Base-by-base conservation (phyloP, 2,329 filamentous ascomycete species). In the Colletotrichum somersetense region DNA sequence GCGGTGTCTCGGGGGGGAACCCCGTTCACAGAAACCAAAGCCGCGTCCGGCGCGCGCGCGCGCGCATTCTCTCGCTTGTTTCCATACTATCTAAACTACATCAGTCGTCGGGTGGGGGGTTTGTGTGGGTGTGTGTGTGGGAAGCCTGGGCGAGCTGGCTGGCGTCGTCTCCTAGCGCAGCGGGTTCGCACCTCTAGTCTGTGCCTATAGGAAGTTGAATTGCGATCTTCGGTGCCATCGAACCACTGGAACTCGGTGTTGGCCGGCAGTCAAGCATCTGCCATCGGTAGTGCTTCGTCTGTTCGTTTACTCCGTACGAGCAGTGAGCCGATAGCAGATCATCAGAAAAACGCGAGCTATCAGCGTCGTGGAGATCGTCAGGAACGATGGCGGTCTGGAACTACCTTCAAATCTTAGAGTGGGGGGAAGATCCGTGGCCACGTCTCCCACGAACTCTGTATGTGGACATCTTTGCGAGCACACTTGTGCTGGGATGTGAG, bases 171-270 rank as follows among this genome's bases (percentile, higher is more conserved):
- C 10, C 11, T 62, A 35, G 59, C 35, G 48, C 14, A 40, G 33
- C 59, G 50, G 59, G 59, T 23, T 40, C 44, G 46, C 30, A 53
- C 40, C 53, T 64, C 48, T 64, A 26, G 62, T 12, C 46, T 48
- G 46, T n/a, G 46, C 42, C 23, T 30, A 12, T 18, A 38, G 23
- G 38, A 10, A 16, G 52, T 50, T 23, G 38, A 23, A 64, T 64
- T 55, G 62, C 38, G 62, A 64, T 64, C 26, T 53, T 55, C 48
- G 6, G 50, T 46, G 62, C 62, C 33, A 35, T 64, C 23, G 62
- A 23, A 7, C 20, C 18, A 38, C 33, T 7, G 10, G n/a, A 4
- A 23, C 23, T 18, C 33, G 62, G 38, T 38, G 38, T 23, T 14
- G 23, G 35, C n/a, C 35, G 35, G 40, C 55, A 57, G 16, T n/a